phyloP scores from a whole-genome alignment of 2,329 filamentous ascomycete species.

The Xylariaceae sp. region DNA sequence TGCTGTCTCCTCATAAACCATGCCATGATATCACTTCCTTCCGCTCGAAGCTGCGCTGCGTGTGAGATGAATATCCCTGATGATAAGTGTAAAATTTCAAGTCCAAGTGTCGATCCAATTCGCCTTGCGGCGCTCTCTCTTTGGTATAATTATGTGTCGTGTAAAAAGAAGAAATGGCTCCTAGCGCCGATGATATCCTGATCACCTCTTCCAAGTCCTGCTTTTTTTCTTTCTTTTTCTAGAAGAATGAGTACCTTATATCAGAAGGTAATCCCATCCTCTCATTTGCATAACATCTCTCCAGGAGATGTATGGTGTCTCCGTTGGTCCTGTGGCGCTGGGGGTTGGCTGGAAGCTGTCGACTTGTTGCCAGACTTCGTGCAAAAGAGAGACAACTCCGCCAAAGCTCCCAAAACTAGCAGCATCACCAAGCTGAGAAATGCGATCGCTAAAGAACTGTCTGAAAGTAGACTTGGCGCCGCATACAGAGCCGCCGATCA shows the following conservation, averaged over 20 bases:
- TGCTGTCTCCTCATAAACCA: slow-evolving; percentile 30
- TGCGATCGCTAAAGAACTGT: slow-evolving; percentile 71
- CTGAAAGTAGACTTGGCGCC: slow-evolving; percentile 73
- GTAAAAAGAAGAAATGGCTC: slow-evolving; percentile 23
- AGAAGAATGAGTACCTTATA: slow-evolving; percentile 49
- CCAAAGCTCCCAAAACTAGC: slow-evolving; percentile 82
- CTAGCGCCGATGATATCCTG: slow-evolving; percentile 36
- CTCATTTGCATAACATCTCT: slow-evolving; percentile 89
- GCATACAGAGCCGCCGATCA: slow-evolving; percentile 80
- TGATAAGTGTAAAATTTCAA: slow-evolving; percentile 26
- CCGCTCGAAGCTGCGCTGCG: slow-evolving; percentile 18
- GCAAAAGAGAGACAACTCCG: slow-evolving; percentile 72
- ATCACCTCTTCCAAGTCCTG: slow-evolving; percentile 37
- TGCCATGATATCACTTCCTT: slow-evolving; percentile 26
- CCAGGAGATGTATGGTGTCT: slow-evolving; percentile 79
- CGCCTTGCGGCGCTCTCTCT: slow-evolving; percentile 36
- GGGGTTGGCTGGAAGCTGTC: slow-evolving; percentile 46
- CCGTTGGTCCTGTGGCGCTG: slow-evolving; percentile 35
- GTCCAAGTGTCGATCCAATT: slow-evolving; percentile 33
- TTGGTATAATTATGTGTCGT: slow-evolving; percentile 27
- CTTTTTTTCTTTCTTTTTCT: slow-evolving; percentile 21
- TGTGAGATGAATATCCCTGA: slow-evolving; percentile 10
- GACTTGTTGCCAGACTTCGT: slow-evolving; percentile 82
- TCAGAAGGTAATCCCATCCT: slow-evolving; percentile 88
- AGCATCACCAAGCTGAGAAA: slow-evolving; percentile 71